Conservation (phyloP, 2,329 filamentous ascomycete genomes). For the Alternaria ventricosa region DNA sequence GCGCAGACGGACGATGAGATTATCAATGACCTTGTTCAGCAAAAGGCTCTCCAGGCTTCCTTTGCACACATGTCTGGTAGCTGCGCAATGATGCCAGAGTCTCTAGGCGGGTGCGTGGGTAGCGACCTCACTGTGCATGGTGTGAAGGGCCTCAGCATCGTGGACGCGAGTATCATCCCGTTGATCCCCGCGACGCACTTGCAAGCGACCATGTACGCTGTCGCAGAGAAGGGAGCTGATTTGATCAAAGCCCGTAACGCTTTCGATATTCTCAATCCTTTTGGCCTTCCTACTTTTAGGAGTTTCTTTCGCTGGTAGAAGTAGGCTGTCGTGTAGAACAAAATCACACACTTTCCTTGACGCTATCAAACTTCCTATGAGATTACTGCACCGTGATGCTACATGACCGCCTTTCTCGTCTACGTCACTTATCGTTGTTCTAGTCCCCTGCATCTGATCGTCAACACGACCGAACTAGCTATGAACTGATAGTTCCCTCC, state of each 20-base stretch:
- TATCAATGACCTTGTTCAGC: conserved; percentile 17
- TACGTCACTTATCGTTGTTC: background rate
- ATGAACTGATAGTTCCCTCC: background rate
- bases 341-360: background rate
- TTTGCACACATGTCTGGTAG: conserved; percentile 38
- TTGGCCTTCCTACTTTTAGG: background rate
- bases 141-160: conserved; percentile 32
- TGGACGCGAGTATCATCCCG: conserved; percentile 42
- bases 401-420: background rate
- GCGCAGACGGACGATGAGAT: conserved; percentile 36
- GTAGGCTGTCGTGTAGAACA: background rate
- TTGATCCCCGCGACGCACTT: conserved; percentile 39
- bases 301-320: background rate
- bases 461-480: background rate
- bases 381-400: background rate
- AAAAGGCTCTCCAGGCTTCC: conserved; percentile 21
- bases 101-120: conserved; percentile 35
- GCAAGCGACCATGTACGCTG: conserved; percentile 40
- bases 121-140: conserved; percentile 34
- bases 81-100: conserved; percentile 39
- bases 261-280: background rate
- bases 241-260: conserved; percentile 32
- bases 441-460: background rate
- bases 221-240: conserved; percentile 43
- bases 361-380: background rate